These are phyloP conservation scores for Gonapodya prolifera DNA, from an alignment of 192 early-diverging fungal species.

Conservation along the genomic window DNA sequence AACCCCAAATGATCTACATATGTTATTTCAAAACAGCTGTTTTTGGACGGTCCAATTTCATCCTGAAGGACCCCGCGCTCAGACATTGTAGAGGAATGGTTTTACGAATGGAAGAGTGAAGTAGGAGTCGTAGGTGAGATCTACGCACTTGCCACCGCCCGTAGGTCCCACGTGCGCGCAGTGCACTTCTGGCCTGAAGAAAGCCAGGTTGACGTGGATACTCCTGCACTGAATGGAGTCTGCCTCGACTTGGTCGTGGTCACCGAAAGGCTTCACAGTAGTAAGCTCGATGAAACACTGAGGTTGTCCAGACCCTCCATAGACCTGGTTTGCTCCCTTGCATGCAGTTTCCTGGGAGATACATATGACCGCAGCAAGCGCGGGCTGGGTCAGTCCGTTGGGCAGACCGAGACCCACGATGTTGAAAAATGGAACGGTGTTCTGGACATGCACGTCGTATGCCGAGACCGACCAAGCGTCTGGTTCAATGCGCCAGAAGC, in stretches of 20 bases:
- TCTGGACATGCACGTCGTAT: conserved; percentile 12
- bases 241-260: neutral
- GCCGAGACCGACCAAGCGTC: neutral
- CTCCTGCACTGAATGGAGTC: conserved; percentile 4
- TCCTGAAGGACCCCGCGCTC: too few species aligned
- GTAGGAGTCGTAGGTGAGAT: conserved; percentile 7
- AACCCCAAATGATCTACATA: too few species aligned
- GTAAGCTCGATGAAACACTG: neutral
- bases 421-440: conserved; percentile 12
- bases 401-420: conserved; percentile 10
- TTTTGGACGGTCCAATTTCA: too few species aligned
- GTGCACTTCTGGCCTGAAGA: conserved; percentile 6
- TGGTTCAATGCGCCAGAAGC: conserved; percentile 11
- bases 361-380: neutral
- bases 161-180: conserved; percentile 9
- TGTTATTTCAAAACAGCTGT: too few species aligned
- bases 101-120: neutral
- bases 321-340: conserved; percentile 1
- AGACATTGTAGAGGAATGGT: neutral
- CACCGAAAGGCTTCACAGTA: neutral
- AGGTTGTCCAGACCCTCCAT: neutral
- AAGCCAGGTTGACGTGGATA: conserved; percentile 14
- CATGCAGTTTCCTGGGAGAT: neutral
- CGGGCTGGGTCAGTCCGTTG: neutral
- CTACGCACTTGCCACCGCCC: conserved; percentile 11